Evolutionary conservation across 2,329 filamentous ascomycete species (phyloP).

Genomic region (Rugonectria rugulosa): DNA sequence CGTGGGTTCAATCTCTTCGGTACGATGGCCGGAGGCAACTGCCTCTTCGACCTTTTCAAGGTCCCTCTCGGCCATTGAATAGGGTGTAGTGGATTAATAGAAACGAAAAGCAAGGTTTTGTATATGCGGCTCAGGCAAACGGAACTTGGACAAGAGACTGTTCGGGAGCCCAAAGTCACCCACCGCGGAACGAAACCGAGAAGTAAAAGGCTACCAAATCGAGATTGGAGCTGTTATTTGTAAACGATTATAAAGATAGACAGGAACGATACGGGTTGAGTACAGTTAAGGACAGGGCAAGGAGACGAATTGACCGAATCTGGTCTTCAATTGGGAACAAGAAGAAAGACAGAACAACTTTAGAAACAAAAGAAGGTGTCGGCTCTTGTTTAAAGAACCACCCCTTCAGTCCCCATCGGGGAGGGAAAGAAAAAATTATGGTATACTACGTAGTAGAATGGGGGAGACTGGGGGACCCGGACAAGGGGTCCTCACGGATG

Average conservation of each 20-base stretch:
- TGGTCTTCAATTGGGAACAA: constrained; percentile 7
- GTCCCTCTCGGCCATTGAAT: constrained; percentile 40
- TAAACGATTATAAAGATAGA: background rate
- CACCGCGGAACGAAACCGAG: constrained; percentile 26
- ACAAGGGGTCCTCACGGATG: constrained; percentile 4
- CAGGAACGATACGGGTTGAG: background rate
- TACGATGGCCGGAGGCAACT: constrained; percentile 38
- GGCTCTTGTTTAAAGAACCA: constrained; percentile 18
- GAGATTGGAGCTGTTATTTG: background rate
- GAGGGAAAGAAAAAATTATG: constrained; percentile 2
- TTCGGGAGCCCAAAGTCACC: constrained; percentile 39
- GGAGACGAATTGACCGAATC: constrained; percentile 5
- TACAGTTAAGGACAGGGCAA: background rate
- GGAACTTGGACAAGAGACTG: constrained; percentile 29
- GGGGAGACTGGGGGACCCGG: no score
- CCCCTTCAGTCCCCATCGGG: constrained; percentile 6
- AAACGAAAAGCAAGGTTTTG: background rate
- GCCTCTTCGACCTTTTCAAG: constrained; percentile 41
- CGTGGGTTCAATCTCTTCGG: constrained; percentile 34
- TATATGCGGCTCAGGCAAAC: constrained; percentile 14
- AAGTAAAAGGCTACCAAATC: background rate
- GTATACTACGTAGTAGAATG: no score
- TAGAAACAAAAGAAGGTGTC: constrained; percentile 11
- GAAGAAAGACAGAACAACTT: background rate
- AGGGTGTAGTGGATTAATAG: background rate